A percentile compares a stretch with the other conserved stretches of the same genome.
phyloP scores from a whole-genome alignment of 2,329 filamentous ascomycete genomes.

The Sporothrix pallida region DNA sequence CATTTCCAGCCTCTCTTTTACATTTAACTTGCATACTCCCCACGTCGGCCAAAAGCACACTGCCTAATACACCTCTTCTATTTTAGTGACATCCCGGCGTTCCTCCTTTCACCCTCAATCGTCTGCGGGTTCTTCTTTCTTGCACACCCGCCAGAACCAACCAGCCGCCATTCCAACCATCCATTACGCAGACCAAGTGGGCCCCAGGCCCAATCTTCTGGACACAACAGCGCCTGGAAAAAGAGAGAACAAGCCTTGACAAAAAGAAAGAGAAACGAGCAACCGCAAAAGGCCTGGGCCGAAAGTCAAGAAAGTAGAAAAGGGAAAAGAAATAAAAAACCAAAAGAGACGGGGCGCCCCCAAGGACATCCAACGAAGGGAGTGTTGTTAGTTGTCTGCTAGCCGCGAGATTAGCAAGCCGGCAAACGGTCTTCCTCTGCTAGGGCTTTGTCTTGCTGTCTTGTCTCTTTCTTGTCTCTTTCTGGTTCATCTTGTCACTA shows the following conservation, averaged over 20 bases:
- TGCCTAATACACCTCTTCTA: not conserved
- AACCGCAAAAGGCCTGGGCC: not conserved
- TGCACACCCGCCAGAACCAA: conserved; percentile 17
- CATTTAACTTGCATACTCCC: not conserved
- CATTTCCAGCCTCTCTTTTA: conserved; percentile 22
- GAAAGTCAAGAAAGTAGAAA: not conserved
- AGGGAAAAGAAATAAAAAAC: conserved; percentile 13
- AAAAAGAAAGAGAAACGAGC: not conserved
- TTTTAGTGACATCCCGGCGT: conserved; percentile 1
- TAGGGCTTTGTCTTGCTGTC: not conserved
- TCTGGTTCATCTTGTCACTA: not conserved
- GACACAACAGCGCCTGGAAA: not conserved
- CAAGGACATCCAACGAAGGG: not conserved
- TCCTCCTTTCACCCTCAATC: not conserved
- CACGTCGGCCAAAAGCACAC: not conserved
- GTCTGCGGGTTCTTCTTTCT: conserved; percentile 3
- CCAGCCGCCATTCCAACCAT: conserved; percentile 33
- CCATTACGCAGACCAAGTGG: conserved; percentile 32
- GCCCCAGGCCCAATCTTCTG: conserved; percentile 15
- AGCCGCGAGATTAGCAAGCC: conserved; percentile 22
- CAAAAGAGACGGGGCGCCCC: conserved; percentile 4
- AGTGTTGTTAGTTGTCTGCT: not conserved
- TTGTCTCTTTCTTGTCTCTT: conserved; percentile 9
- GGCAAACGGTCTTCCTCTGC: not conserved
- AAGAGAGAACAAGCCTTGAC: conserved; percentile 1